Conservation (phyloP, 2,329 filamentous ascomycete species). For the Fusarium papillatum region DNA sequence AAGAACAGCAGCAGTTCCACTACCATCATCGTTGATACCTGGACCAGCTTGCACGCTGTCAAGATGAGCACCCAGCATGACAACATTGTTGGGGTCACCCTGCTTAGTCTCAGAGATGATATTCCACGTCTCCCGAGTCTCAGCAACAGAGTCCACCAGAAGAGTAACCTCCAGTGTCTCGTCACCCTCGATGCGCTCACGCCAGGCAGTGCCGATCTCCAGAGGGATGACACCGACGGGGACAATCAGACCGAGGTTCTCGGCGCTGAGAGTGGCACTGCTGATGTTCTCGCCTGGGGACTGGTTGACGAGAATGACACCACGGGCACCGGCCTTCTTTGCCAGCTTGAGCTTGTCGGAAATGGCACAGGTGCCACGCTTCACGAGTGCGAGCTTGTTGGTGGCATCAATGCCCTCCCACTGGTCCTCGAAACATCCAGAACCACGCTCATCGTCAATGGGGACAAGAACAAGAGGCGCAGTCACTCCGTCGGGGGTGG, state of each 20-base stretch:
- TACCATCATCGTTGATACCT: conserved; percentile 58
- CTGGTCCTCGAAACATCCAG: conserved; percentile 57
- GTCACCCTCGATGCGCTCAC: conserved; percentile 47
- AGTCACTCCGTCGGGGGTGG: conserved; percentile 52
- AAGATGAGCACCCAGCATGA: conserved; percentile 58
- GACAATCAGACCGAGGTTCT: conserved; percentile 51
- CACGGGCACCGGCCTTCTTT: conserved; percentile 56
- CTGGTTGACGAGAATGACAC: conserved; percentile 74
- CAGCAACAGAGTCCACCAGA: conserved; percentile 53
- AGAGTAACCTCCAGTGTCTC: conserved; percentile 52
- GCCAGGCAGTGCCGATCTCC: conserved; percentile 54
- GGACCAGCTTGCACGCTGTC: conserved; percentile 56
- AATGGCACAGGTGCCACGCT: conserved; percentile 59
- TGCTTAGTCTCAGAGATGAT: conserved; percentile 58
- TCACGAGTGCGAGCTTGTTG: conserved; percentile 60
- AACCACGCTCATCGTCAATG: conserved; percentile 53
- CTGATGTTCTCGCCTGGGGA: conserved; percentile 57
- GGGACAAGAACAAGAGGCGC: conserved; percentile 53
- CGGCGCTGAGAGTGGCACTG: conserved; percentile 66
- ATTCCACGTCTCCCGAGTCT: conserved; percentile 55
- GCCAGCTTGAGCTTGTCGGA: conserved; percentile 59
- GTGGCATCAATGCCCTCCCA: conserved; percentile 59
- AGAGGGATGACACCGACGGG: conserved; percentile 53
- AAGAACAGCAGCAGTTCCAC: conserved; percentile 53
- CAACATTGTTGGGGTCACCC: conserved; percentile 57